Conservation (phyloP, 164 flowering plant species). For the Magnolia changhungtana region DNA sequence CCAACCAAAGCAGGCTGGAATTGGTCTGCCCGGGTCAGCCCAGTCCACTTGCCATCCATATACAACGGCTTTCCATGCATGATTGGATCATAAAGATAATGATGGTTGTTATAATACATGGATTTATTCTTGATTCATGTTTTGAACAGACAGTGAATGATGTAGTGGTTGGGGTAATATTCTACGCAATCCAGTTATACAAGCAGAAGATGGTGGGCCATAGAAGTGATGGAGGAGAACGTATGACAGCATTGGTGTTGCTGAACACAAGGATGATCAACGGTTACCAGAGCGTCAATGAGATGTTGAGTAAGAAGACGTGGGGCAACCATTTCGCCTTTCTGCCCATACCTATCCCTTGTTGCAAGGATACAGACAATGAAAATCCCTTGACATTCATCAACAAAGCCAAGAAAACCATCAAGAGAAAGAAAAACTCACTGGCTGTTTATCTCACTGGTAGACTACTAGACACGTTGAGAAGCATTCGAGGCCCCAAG, state of each 20-base stretch:
- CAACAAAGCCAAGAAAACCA: constrained; percentile 22
- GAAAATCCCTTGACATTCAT: constrained; percentile 36
- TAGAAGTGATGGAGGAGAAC: constrained; percentile 11
- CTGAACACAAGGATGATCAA: constrained; percentile 47
- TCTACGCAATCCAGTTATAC: constrained; percentile 47
- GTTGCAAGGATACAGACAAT: not conserved
- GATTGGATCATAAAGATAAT: no score
- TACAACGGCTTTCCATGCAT: no score
- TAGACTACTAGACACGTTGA: constrained; percentile 25
- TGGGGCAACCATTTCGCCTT: constrained; percentile 42
- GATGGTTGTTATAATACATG: no score
- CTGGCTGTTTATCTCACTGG: constrained; percentile 30
- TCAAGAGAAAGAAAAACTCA: constrained; percentile 34
- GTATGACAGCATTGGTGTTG: constrained; percentile 45
- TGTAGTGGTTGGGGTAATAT: constrained; percentile 41
- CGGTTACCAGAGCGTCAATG: constrained; percentile 33
- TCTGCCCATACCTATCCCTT: constrained; percentile 18
- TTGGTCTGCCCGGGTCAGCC: no score
- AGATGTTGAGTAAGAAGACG: constrained; percentile 29
- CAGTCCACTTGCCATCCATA: no score
- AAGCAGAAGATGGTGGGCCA: constrained; percentile 30
- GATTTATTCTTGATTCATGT: no score
- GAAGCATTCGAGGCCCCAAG: constrained; percentile 37
- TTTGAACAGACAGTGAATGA: constrained; percentile 51
- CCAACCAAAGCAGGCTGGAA: no score